These are phyloP conservation scores for Pseudogymnoascus sp. DNA, from an alignment of 2,329 filamentous ascomycete species.

Conservation along the genomic window DNA sequence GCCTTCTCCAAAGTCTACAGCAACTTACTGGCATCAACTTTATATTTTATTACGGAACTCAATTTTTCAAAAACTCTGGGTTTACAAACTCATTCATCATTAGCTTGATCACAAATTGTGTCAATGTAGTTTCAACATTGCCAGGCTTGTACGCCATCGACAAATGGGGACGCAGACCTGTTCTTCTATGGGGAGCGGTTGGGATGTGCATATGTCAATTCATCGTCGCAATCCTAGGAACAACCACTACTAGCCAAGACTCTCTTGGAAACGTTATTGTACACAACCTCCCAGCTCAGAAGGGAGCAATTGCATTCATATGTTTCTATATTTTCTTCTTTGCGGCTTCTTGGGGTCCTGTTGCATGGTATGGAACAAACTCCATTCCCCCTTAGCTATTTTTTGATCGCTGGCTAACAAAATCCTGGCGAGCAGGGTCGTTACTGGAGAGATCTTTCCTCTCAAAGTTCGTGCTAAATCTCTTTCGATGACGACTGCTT, in stretches of 20 bases:
- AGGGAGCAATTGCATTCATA: slow-evolving; percentile 57
- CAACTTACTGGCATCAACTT: slow-evolving; percentile 73
- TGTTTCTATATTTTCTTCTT: slow-evolving; percentile 75
- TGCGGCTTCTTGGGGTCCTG: slow-evolving; percentile 70
- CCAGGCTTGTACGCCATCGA: slow-evolving; percentile 71
- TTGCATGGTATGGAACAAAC: slow-evolving; percentile 47
- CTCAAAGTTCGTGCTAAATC: slow-evolving; percentile 66
- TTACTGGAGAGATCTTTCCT: slow-evolving; percentile 65
- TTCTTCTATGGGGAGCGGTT: slow-evolving; percentile 66
- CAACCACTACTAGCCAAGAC: slow-evolving; percentile 49
- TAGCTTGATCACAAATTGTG: slow-evolving; percentile 66
- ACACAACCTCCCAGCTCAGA: slow-evolving; percentile 46
- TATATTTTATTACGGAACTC: slow-evolving; percentile 72
- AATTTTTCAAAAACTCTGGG: slow-evolving; percentile 59
- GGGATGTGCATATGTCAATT: slow-evolving; percentile 67
- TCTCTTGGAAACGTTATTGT: slow-evolving; percentile 42
- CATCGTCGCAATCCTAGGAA: slow-evolving; percentile 58
- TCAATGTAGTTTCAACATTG: slow-evolving; percentile 71
- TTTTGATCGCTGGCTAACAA: neutral
- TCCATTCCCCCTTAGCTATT: neutral
- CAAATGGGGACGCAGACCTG: slow-evolving; percentile 65
- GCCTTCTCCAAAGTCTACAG: slow-evolving; percentile 69
- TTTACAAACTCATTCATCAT: slow-evolving; percentile 61
- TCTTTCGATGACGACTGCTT: slow-evolving; percentile 68
- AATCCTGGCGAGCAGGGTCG: slow-evolving; percentile 49